These are phyloP conservation scores for Alternaria viburni DNA, from an alignment of 2,329 filamentous ascomycete species.

Conservation along the genomic window DNA sequence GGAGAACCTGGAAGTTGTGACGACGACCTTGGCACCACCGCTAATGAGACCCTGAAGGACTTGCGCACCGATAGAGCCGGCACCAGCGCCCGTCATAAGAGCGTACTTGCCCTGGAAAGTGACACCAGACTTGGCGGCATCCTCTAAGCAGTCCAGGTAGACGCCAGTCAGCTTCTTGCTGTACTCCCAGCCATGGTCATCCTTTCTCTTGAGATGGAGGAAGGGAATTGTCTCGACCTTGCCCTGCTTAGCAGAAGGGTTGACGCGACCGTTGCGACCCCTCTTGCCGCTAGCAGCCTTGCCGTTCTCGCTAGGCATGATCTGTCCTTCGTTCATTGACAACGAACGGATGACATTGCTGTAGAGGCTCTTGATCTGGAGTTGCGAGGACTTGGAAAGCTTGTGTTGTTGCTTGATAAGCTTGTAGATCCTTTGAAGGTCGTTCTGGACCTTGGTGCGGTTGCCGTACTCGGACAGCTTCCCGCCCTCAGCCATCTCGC, in stretches of 20 bases:
- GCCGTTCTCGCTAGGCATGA: slow-evolving; percentile 85
- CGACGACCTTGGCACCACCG: slow-evolving; percentile 94
- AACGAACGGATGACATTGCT: slow-evolving; percentile 92
- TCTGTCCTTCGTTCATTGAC: slow-evolving; percentile 97
- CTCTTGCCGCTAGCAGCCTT: slow-evolving; percentile 68
- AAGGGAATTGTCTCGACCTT: slow-evolving; percentile 98
- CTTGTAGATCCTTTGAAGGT: slow-evolving; percentile 94
- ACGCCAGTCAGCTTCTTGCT: slow-evolving; percentile 96
- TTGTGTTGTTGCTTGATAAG: slow-evolving; percentile 98
- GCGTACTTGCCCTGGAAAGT: slow-evolving; percentile 95
- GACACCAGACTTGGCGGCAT: slow-evolving; percentile 84
- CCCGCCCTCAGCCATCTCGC: slow-evolving; percentile 97
- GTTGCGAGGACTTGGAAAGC: slow-evolving; percentile 91
- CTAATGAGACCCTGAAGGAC: slow-evolving; percentile 95
- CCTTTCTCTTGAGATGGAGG: slow-evolving; percentile 93
- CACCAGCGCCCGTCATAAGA: slow-evolving; percentile 97
- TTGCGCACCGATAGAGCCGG: slow-evolving; percentile 96
- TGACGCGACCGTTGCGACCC: slow-evolving; percentile 59
- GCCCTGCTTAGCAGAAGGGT: slow-evolving; percentile 70
- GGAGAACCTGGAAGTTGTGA: slow-evolving; percentile 96
- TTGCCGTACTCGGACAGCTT: slow-evolving; percentile 99
- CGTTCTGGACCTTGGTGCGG: slow-evolving; percentile 96
- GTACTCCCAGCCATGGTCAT: slow-evolving; percentile 96
- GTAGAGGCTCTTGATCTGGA: slow-evolving; percentile 96
- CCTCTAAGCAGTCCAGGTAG: slow-evolving; percentile 90